Conservation (phyloP, 1,284 basidiomycete species). For the Pterulicium gracile region DNA sequence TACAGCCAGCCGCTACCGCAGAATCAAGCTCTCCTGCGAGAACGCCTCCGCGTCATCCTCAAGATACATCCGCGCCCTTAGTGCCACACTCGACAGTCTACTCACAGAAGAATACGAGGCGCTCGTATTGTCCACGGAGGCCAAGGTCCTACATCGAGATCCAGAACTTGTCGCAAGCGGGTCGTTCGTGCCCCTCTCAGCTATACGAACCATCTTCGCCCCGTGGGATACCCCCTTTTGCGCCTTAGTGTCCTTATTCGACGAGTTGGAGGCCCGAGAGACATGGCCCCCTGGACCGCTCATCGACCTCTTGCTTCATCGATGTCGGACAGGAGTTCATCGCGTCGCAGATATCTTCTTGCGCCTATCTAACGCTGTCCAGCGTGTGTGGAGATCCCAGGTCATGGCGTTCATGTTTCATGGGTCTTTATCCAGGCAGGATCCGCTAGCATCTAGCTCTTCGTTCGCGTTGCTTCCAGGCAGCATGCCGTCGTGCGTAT, state of each 20-base stretch:
- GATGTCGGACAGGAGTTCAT: slow-evolving; percentile 67
- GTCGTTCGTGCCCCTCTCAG: slow-evolving; percentile 75
- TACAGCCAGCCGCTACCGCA: slow-evolving; percentile 63
- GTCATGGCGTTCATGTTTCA: slow-evolving; percentile 71
- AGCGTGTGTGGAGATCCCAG: slow-evolving; percentile 71
- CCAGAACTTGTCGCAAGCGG: slow-evolving; percentile 59
- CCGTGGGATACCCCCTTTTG: slow-evolving; percentile 78
- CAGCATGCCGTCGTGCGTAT: slow-evolving; percentile 66
- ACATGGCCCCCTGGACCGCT: slow-evolving; percentile 64
- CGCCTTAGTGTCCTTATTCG: slow-evolving; percentile 52
- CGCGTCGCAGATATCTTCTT: slow-evolving; percentile 61
- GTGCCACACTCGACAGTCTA: slow-evolving; percentile 59
- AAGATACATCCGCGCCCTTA: slow-evolving; percentile 69
- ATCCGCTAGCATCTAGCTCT: slow-evolving; percentile 42
- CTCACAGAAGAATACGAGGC: slow-evolving; percentile 71
- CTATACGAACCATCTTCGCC: slow-evolving; percentile 69
- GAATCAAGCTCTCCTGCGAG: slow-evolving; percentile 46
- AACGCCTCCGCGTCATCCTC: slow-evolving; percentile 49
- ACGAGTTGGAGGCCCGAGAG: slow-evolving; percentile 42
- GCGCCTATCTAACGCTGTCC: slow-evolving; percentile 59
- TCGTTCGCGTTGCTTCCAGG: slow-evolving; percentile 46
- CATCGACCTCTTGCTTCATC: slow-evolving; percentile 62
- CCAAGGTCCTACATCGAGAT: slow-evolving; percentile 64
- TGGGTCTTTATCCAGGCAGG: slow-evolving; percentile 49
- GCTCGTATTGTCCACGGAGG: slow-evolving; percentile 73